Evolutionary conservation across 2,329 filamentous ascomycete genomes (phyloP).

Genomic region (Penicillium vulpinum): DNA sequence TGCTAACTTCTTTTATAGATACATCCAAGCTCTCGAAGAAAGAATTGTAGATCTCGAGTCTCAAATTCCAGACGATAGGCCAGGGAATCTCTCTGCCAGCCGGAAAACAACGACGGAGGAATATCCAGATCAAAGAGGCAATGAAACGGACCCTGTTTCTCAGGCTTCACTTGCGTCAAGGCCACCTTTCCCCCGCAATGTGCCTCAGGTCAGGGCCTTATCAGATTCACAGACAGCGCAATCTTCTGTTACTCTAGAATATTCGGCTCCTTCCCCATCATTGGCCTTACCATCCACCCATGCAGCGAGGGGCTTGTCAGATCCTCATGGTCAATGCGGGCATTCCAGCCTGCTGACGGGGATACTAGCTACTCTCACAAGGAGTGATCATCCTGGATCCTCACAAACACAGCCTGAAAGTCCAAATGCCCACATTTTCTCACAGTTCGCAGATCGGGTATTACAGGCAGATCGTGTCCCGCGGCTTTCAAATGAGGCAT

Average conservation of each 20-base stretch:
- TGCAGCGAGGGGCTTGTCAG: neutral
- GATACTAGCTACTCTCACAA: constrained; percentile 13
- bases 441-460: neutral
- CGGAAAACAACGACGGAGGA: neutral
- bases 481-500: constrained; percentile 3
- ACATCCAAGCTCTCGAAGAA: constrained; percentile 13
- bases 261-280: neutral
- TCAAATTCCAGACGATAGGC: neutral
- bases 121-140: neutral
- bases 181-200: neutral
- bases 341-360: constrained; percentile 10
- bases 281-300: neutral
- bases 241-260: neutral
- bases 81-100: neutral
- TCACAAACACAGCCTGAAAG: neutral
- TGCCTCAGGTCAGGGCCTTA: no score
- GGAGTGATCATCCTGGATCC: neutral
- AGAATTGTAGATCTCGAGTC: constrained; percentile 12
- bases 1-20: constrained; percentile 1
- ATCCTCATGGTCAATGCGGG: constrained; percentile 3
- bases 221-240: neutral
- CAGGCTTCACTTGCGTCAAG: neutral
- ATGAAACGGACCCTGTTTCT: neutral
- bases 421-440: neutral
- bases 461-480: neutral